Base-by-base conservation (phyloP, 352 stramenopile species). In the Phytophthora sojae region DNA sequence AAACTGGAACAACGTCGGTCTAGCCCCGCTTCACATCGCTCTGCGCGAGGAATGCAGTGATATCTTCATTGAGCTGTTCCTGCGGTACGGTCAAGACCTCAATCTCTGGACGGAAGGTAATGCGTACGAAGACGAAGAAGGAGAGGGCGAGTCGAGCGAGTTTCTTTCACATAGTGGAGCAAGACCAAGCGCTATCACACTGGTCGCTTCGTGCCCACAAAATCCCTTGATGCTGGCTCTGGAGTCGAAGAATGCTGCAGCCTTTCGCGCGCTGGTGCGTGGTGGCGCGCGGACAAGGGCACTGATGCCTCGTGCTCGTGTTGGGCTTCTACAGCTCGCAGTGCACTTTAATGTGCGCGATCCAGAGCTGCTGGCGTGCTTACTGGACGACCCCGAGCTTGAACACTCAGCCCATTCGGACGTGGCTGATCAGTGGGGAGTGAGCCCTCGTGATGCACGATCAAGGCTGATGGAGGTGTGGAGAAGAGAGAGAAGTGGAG, bases 41-140 rank as follows among this genome's bases (percentile, higher is more conserved):
- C 67, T 95, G 32, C 53, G 61, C 0, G 63, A 85, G 37, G 56
- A 59, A 0, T 91, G 84, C 59, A 80, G 85, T 59, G 74, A 64
- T 6, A 58, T 72, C 0, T 53, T 87, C 12, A 75, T 95, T 35
- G 64, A 83, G 19, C 23, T 88, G 2, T 89, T 93, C 49, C 57
- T 78, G 21, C 74, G 75, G 42, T 73, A 85, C 14, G 64, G 76
- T 4, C 76, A 85, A 62, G 85, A 93, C 62, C 23, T 92, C 15
- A 92, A 93, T 57, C 57, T 81, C 0, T 89, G 82, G 77, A 90
- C 82, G 6, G 87, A 95, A 77, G 78, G 76, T n/a, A 69, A 29
- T n/a, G 37, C 30, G 4, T 69, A 63, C 26, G 49, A 76, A 73
- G 70, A 49, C 30, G 63, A 61, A 7, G 35, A 57, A 21, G 47